Base-by-base conservation (phyloP, 192 early-diverging fungal genomes). In the Hyaloraphidium curvatum region DNA sequence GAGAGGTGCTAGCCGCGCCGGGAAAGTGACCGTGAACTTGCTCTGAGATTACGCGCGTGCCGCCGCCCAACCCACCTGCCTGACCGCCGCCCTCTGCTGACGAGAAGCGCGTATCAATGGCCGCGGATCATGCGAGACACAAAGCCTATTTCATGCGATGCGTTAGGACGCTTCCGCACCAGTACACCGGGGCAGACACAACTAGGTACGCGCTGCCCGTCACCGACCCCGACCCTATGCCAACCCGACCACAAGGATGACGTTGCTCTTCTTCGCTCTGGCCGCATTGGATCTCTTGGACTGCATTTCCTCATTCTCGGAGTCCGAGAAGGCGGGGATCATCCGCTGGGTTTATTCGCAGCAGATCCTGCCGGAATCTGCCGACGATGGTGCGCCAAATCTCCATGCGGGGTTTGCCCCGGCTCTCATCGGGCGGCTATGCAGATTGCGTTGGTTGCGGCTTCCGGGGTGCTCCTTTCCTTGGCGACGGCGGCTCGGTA, bases 281-380 rank as follows among this genome's bases (percentile, higher is more conserved):
- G 73, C 73, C 22, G 86, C 83, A 3, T 64, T 98, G 48, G 84
- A 87, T 31, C 67, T 92, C 19, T 71, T 94, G 23, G 79, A 77
- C 17, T 66, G 59, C n/a, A 54, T 90, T 2, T 78, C 84, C 9
- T 60, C 62, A 3, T 29, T 87, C 11, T 53, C 71, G 0, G 64
- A 64, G 9, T 63, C 72, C 43, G 61, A 86, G 52, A 74, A 75
- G 51, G 30, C 60, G 16, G 73, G 63, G 25, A 87, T 83, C 76
- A 75, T 95, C 29, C 87, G 97, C 26, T 99, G 95, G 95, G 80
- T 99, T 31, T 99, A 96, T 71, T 81, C 77, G 17, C 91, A 95
- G 65, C 91, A 97, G 57, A 66, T 86, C n/a, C 40, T 71, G 11
- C 77, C 75, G 1, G 37, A 11, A 23, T 19, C 30, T 14, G 57